Percentiles rank a stretch among this genome's conserved stretches.
These are phyloP conservation scores for Plasmodium billcollinsi DNA, from an alignment of 169 alveolate species.

Conservation along the genomic window DNA sequence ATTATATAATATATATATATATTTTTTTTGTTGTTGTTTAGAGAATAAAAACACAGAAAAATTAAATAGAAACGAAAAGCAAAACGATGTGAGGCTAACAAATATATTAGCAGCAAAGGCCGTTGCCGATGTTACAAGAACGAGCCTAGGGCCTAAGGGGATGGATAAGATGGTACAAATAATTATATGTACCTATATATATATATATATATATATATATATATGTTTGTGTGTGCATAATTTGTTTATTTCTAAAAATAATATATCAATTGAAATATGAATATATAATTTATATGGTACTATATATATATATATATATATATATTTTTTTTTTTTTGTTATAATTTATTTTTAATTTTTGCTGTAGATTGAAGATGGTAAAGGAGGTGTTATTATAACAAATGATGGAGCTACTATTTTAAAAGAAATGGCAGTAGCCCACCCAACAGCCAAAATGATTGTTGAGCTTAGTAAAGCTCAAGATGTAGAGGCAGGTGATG, in stretches of 20 bases:
- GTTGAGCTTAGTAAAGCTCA: slow-evolving; percentile 99
- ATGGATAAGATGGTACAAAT: slow-evolving; percentile 98
- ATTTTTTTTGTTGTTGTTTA: slow-evolving; percentile 38
- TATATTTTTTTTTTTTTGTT: neutral
- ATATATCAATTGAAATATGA: neutral
- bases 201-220: slow-evolving; percentile 10
- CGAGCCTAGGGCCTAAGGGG: slow-evolving; percentile 99
- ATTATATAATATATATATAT: too few relatives aligned
- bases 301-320: neutral
- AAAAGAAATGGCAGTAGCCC: slow-evolving; percentile 96
- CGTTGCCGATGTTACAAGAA: slow-evolving; percentile 98
- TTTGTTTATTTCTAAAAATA: neutral
- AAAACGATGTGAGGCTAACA: slow-evolving; percentile 87
- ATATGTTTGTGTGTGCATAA: neutral
- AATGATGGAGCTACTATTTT: slow-evolving; percentile 99
- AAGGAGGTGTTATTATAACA: slow-evolving; percentile 98
- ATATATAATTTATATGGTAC: neutral
- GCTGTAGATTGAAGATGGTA: slow-evolving; percentile 92
- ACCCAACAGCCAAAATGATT: slow-evolving; percentile 99
- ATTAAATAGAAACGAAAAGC: slow-evolving; percentile 83
- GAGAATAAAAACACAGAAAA: slow-evolving; percentile 78
- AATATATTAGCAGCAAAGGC: slow-evolving; percentile 93
- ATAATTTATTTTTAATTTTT: neutral
- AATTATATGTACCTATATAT: neutral
- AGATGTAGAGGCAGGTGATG: slow-evolving; percentile 99